Percentiles rank a stretch among this genome's conserved stretches.
Evolutionary conservation across 148 eudicot genomes (phyloP).

Genomic region (Amaranthus cruentus): DNA sequence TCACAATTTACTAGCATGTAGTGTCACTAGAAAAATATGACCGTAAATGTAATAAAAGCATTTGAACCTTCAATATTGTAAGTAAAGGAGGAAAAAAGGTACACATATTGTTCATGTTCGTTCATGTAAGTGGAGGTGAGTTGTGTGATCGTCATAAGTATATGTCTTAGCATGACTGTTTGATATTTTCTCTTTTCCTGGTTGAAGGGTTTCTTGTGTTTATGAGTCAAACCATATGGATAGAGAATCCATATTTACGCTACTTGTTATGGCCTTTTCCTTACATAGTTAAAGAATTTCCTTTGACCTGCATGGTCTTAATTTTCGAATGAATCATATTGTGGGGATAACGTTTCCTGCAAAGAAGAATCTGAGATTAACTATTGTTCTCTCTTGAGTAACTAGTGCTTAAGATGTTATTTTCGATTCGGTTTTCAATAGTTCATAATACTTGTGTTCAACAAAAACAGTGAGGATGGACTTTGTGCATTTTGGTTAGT

Average conservation of each 20-base stretch:
- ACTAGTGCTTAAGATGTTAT: background rate
- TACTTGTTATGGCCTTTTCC: background rate
- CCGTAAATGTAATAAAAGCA: background rate
- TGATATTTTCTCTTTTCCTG: no score
- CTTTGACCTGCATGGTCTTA: background rate
- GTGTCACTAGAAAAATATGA: background rate
- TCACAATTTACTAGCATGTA: no score
- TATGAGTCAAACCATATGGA: background rate
- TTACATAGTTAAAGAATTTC: background rate
- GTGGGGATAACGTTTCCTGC: background rate
- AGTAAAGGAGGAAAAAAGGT: background rate
- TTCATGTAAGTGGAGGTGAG: background rate
- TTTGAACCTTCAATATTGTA: background rate
- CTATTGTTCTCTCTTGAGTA: background rate
- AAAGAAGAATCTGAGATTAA: background rate
- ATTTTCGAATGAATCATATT: background rate
- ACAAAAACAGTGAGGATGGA: background rate
- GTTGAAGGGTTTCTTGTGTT: background rate
- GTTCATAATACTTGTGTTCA: background rate
- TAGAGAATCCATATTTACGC: background rate
- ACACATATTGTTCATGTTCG: background rate
- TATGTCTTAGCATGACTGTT: background rate
- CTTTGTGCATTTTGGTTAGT: background rate
- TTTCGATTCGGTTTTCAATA: background rate
- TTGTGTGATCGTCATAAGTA: background rate